Conservation (phyloP, 2,329 filamentous ascomycete genomes). For the Talaromyces sp. region DNA sequence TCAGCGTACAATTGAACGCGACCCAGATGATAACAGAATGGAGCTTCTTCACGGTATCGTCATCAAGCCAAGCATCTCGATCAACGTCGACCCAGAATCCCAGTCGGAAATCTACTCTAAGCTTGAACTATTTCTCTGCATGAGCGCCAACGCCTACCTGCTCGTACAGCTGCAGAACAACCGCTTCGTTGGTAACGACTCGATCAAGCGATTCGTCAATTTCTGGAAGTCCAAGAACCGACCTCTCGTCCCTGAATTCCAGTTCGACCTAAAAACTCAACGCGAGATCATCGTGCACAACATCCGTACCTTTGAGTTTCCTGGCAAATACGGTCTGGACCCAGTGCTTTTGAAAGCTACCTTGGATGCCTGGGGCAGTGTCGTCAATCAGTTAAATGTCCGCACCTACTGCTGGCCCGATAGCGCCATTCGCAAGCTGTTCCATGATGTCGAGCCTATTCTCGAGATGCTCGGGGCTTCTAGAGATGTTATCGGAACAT, state of each 20-base stretch:
- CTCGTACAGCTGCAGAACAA: constrained; percentile 42
- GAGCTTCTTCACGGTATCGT: constrained; percentile 23
- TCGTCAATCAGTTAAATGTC: constrained; percentile 49
- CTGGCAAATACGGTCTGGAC: constrained; percentile 43
- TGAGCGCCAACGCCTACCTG: constrained; percentile 47
- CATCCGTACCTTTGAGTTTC: constrained; percentile 47
- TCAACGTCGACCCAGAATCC: constrained; percentile 41
- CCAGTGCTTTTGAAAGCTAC: constrained; percentile 45
- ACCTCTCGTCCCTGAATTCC: constrained; percentile 51
- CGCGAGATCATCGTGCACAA: constrained; percentile 49
- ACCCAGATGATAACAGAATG: constrained; percentile 16
- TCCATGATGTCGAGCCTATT: constrained; percentile 51
- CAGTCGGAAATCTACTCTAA: constrained; percentile 49
- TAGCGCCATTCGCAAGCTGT: constrained; percentile 49
- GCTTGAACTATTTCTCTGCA: constrained; percentile 48
- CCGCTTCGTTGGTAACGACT: constrained; percentile 39
- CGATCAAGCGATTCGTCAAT: constrained; percentile 39
- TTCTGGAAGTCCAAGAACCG: constrained; percentile 49
- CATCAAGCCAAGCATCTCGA: constrained; percentile 31
- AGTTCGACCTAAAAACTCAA: constrained; percentile 54
- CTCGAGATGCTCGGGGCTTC: constrained; percentile 52
- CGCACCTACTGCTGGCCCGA: constrained; percentile 54
- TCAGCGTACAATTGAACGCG: constrained; percentile 12
- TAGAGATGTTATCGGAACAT: constrained; percentile 37
- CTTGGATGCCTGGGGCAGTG: constrained; percentile 50